A percentile compares a stretch with the other conserved stretches of the same genome.
Evolutionary conservation across 2,329 filamentous ascomycete species (phyloP).

Genomic region (Cladosporium sp.): DNA sequence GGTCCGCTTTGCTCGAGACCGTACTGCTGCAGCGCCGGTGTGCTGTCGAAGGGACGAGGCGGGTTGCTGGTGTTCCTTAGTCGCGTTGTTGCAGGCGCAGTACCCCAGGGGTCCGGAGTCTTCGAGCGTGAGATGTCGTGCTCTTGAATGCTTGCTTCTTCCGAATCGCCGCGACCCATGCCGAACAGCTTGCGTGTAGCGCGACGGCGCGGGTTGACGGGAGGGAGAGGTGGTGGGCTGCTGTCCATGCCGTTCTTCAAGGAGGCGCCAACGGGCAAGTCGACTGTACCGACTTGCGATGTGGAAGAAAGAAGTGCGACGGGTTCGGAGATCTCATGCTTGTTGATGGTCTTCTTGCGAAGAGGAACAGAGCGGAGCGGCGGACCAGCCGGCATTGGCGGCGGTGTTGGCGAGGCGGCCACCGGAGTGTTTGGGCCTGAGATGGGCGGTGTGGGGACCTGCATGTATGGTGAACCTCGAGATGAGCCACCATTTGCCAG

Average conservation of each 20-base stretch:
- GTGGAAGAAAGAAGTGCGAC: conserved; percentile 53
- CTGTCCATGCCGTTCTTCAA: conserved; percentile 53
- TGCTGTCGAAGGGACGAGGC: conserved; percentile 22
- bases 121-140: conserved; percentile 21
- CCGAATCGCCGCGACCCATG: conserved; percentile 20
- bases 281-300: conserved; percentile 59
- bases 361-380: conserved; percentile 44
- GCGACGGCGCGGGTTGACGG: conserved; percentile 61
- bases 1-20: conserved; percentile 17
- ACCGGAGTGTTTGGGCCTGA: conserved; percentile 47
- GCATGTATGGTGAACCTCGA: conserved; percentile 46
- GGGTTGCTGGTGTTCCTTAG: conserved; percentile 10
- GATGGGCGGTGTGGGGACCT: conserved; percentile 56
- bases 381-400: conserved; percentile 36
- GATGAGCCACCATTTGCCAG: conserved; percentile 21
- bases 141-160: conserved; percentile 1
- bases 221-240: conserved; percentile 56
- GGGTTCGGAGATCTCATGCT: conserved; percentile 64
- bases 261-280: conserved; percentile 57
- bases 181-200: conserved; percentile 41
- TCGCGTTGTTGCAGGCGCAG: neutral
- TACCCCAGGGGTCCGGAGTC: conserved; percentile 27
- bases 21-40: conserved; percentile 23
- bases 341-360: conserved; percentile 61
- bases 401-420: conserved; percentile 20